Evolutionary conservation across 768 basidiomycete species (phyloP).

Genomic region (Sistotremastrum suecicum): DNA sequence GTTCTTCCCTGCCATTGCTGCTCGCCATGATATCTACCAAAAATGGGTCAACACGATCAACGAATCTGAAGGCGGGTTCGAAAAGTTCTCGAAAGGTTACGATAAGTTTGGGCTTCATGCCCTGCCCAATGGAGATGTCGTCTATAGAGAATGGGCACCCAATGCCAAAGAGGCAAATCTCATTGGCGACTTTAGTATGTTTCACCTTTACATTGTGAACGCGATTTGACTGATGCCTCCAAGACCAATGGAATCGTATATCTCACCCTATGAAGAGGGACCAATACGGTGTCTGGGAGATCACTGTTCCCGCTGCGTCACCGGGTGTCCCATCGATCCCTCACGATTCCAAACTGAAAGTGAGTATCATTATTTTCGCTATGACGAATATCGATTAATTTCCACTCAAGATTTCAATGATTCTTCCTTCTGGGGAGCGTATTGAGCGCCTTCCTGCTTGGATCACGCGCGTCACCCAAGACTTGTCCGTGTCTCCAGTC

Average conservation of each 20-base stretch:
- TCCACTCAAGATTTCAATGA: conserved; percentile 70
- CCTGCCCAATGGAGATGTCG: conserved; percentile 46
- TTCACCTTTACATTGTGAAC: neutral
- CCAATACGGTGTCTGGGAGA: conserved; percentile 82
- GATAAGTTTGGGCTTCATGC: conserved; percentile 69
- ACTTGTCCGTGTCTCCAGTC: conserved; percentile 72
- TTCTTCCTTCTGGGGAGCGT: conserved; percentile 58
- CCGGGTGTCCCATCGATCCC: conserved; percentile 70
- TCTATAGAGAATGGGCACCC: conserved; percentile 95
- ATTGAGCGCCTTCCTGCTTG: conserved; percentile 90
- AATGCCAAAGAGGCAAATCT: conserved; percentile 70
- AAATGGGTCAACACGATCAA: conserved; percentile 69
- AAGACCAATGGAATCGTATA: conserved; percentile 51
- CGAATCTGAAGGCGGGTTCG: conserved; percentile 70
- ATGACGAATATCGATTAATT: neutral
- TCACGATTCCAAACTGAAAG: conserved; percentile 94
- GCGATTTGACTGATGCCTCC: conserved; percentile 35
- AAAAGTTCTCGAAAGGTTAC: conserved; percentile 69
- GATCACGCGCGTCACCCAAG: conserved; percentile 93
- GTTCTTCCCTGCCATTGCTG: conserved; percentile 53
- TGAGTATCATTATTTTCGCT: conserved; percentile 16
- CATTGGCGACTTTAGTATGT: conserved; percentile 89
- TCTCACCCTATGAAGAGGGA: conserved; percentile 81
- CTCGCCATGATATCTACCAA: conserved; percentile 52
- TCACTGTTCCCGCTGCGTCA: conserved; percentile 51